Base-by-base conservation (phyloP, 805 yeast species). In the Starmerella powellii region DNA sequence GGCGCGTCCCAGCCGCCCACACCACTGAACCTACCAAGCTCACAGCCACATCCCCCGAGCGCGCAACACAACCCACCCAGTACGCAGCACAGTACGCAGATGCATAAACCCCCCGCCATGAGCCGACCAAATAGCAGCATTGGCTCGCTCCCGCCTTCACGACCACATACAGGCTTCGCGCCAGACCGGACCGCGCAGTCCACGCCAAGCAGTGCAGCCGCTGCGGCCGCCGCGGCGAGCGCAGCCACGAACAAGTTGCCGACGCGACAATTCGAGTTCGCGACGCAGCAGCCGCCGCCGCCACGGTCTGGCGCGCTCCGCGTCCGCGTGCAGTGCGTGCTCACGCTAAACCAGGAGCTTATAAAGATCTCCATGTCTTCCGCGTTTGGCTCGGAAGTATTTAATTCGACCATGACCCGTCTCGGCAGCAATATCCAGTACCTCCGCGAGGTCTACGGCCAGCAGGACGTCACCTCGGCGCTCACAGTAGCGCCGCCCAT, bases 341-440 rank as follows among this genome's bases (percentile, higher is more conserved):
- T 52, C 12, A 21, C 44, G 12, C 43, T 52, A 20, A 52, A 52
- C 44, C 48, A 45, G 34, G 56, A 51, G 39, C 48, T 52, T 5
- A 42, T 52, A 26, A 41, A 41, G n/a, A 30, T 37, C 13, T 38
- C 41, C 10, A 37, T 44, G 37, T 4, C 45, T 3, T 18, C 49
- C 3, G 34, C 41, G 8, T 16, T 15, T 1, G 39, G 42, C 24
- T 29, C 50, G 3, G 44, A 38, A 6, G 38, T 43, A 8, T 57
- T 42, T 41, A 33, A 43, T 4, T 42, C 52, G 37, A 54, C 64
- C 35, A 49, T 64, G 57, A 52, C 49, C 30, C 53, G 67, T 3
- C 37, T 63, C 10, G 64, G 63, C 34, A 46, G 57, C 34, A 63
- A 63, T 40, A 45, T 63, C 31, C 51, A 58, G 16, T 63, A 60